Evolutionary conservation across 2,329 filamentous ascomycete genomes (phyloP).

Genomic region (Penicillium concentricum): DNA sequence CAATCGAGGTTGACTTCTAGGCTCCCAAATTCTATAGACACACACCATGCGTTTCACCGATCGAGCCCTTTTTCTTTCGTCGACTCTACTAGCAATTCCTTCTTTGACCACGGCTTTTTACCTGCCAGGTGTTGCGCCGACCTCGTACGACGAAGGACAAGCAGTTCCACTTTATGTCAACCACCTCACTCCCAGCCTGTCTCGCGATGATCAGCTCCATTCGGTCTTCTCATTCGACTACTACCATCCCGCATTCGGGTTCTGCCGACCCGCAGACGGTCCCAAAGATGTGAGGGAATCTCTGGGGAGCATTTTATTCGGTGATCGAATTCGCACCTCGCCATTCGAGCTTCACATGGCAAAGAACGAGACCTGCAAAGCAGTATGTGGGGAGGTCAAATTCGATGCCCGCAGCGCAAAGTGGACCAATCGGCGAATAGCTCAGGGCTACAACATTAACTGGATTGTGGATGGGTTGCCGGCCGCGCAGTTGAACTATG

Average conservation of each 20-base stretch:
- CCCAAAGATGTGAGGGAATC: conserved; percentile 81
- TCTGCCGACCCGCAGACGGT: conserved; percentile 77
- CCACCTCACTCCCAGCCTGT: conserved; percentile 80
- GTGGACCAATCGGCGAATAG: conserved; percentile 81
- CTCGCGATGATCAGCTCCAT: conserved; percentile 75
- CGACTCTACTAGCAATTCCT: conserved; percentile 32
- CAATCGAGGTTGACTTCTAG: conserved; percentile 16
- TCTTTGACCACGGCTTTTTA: conserved; percentile 71
- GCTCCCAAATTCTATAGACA: conserved; percentile 10
- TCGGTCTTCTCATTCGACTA: conserved; percentile 97
- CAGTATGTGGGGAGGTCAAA: conserved; percentile 67
- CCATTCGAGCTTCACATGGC: conserved; percentile 87
- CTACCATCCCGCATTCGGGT: conserved; percentile 83
- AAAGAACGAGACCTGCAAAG: conserved; percentile 82
- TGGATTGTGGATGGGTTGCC: conserved; percentile 95
- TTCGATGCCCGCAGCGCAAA: conserved; percentile 65
- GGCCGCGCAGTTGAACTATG: conserved; percentile 77
- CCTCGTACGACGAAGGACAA: conserved; percentile 79
- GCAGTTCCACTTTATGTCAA: conserved; percentile 88
- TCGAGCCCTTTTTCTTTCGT: conserved; percentile 30
- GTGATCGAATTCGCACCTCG: conserved; percentile 95
- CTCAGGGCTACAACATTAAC: conserved; percentile 85
- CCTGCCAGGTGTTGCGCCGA: conserved; percentile 91
- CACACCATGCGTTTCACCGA: conserved; percentile 39
- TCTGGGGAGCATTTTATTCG: conserved; percentile 93